Conservation (phyloP, 768 basidiomycete genomes). For the Hericium rajendrae region DNA sequence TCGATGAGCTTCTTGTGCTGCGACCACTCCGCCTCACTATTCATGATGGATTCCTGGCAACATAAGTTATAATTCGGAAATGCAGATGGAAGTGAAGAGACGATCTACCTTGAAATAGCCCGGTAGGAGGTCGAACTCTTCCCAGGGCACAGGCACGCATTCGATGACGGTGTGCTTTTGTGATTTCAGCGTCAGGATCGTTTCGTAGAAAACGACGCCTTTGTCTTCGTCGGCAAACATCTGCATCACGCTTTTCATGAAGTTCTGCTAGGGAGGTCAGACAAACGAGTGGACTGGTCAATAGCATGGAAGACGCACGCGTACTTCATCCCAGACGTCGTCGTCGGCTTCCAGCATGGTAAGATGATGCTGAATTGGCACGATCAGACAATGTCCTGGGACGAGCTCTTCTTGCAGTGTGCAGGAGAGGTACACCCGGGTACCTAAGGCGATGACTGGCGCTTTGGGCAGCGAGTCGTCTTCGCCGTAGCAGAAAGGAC, state of each 20-base stretch:
- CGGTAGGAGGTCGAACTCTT: conserved; percentile 76
- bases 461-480: conserved; percentile 86
- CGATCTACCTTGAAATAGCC: conserved; percentile 80
- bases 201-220: conserved; percentile 94
- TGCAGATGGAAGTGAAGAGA: not conserved
- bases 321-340: conserved; percentile 96
- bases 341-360: conserved; percentile 90
- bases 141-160: conserved; percentile 87
- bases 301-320: conserved; percentile 40
- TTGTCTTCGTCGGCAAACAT: conserved; percentile 92
- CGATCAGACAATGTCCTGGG: conserved; percentile 87
- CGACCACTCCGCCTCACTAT: conserved; percentile 95
- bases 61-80: not conserved
- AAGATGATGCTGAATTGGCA: conserved; percentile 91
- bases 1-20: conserved; percentile 97
- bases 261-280: conserved; percentile 34
- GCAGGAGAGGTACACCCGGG: conserved; percentile 83
- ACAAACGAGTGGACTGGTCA: not conserved
- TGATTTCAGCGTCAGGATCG: conserved; percentile 74
- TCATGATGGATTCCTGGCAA: conserved; percentile 78
- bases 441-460: conserved; percentile 84
- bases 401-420: conserved; percentile 84
- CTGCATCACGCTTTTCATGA: conserved; percentile 89
- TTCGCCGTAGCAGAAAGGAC: conserved; percentile 86
- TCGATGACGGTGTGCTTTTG: conserved; percentile 93